phyloP scores from a whole-genome alignment of 1,284 basidiomycete species.

The Malassezia furfur region DNA sequence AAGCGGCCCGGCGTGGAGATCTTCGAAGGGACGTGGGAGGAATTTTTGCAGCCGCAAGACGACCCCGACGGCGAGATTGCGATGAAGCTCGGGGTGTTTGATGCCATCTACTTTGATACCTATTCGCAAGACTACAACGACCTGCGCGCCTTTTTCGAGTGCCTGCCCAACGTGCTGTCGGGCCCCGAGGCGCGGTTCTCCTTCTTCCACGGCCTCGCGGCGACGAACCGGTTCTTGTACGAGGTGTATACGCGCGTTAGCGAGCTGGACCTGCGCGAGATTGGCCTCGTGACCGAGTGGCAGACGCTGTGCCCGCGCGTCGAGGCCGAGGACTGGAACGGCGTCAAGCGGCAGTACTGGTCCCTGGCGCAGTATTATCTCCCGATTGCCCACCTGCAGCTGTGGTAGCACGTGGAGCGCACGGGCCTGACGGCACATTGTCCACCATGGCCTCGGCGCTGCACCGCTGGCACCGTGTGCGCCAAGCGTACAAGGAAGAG shows the following conservation, averaged over 20 bases:
- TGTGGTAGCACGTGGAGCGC: background rate
- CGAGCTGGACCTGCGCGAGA: conserved; percentile 72
- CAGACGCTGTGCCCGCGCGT: conserved; percentile 54
- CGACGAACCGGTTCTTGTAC: conserved; percentile 70
- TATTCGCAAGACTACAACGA: conserved; percentile 81
- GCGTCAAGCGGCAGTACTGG: conserved; percentile 42
- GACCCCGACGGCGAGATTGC: conserved; percentile 66
- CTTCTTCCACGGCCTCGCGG: conserved; percentile 94
- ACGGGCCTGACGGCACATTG: background rate
- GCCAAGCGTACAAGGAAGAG: background rate
- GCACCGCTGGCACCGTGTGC: background rate
- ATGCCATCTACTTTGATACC: conserved; percentile 87
- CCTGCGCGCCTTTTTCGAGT: conserved; percentile 71
- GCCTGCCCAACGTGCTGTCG: conserved; percentile 68
- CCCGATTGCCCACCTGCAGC: conserved; percentile 22
- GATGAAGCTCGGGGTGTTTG: conserved; percentile 57
- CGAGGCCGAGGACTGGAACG: conserved; percentile 36
- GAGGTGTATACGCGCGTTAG: conserved; percentile 80
- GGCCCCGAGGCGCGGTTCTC: conserved; percentile 63
- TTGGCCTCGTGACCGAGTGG: conserved; percentile 69
- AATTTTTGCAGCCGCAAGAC: conserved; percentile 69
- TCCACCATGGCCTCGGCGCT: background rate
- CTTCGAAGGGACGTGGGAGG: conserved; percentile 41
- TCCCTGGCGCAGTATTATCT: conserved; percentile 25
- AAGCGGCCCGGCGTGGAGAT: conserved; percentile 32